Evolutionary conservation across 306 rosid species (phyloP).

Genomic region (Rosa lucieae): DNA sequence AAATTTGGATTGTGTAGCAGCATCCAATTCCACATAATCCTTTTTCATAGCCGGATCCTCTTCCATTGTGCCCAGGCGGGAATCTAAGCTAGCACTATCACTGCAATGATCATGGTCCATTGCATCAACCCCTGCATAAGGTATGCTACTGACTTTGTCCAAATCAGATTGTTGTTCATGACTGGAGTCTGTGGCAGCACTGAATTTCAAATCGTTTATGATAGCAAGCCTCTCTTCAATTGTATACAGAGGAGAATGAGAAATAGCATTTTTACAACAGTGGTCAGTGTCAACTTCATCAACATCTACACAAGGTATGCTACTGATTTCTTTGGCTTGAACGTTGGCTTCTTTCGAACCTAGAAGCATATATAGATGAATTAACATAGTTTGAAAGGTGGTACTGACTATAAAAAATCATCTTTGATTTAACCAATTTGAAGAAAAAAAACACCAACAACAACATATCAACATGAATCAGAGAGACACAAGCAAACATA

Average conservation of each 20-base stretch:
- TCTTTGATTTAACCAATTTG: not conserved
- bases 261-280: slow-evolving; percentile 37
- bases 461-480: not conserved
- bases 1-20: slow-evolving; percentile 31
- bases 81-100: slow-evolving; percentile 36
- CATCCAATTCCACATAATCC: slow-evolving; percentile 32
- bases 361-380: slow-evolving; percentile 16
- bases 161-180: slow-evolving; percentile 32
- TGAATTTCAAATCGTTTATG: slow-evolving; percentile 30
- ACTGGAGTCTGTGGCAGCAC: slow-evolving; percentile 30
- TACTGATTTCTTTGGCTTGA: slow-evolving; percentile 33
- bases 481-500: not conserved
- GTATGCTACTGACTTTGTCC: slow-evolving; percentile 19
- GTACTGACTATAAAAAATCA: not conserved
- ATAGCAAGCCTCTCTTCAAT: slow-evolving; percentile 32
- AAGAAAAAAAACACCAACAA: not conserved
- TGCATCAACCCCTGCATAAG: slow-evolving; percentile 42
- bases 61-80: slow-evolving; percentile 32
- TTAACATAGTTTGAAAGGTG: not conserved
- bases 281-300: slow-evolving; percentile 37
- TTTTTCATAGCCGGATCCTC: slow-evolving; percentile 27
- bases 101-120: slow-evolving; percentile 31
- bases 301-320: slow-evolving; percentile 39
- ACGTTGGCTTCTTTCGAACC: slow-evolving; percentile 39
- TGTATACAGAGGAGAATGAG: slow-evolving; percentile 26